Percentiles rank a stretch among this genome's conserved stretches.
Conservation (phyloP, 352 stramenopile species). For the Pythium brassicae region DNA sequence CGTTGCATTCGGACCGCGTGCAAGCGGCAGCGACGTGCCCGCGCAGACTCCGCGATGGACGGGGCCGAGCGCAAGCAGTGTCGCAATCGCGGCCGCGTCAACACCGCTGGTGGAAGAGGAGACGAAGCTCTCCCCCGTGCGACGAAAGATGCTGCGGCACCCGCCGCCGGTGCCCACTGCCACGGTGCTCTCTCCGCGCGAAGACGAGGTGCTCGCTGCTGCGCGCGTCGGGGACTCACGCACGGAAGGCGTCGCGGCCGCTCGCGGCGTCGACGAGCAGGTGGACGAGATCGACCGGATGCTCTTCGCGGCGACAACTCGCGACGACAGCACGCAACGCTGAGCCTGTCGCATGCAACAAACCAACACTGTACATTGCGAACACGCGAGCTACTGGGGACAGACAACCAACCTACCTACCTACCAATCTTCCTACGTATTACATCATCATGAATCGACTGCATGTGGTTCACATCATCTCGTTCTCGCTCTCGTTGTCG, state of each 20-base stretch:
- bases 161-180: conserved; percentile 11
- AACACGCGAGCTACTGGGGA: no score
- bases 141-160: conserved; percentile 41
- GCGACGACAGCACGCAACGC: no score
- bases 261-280: conserved; percentile 4
- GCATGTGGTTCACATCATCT: no score
- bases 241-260: not conserved
- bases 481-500: not conserved
- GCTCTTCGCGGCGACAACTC: conserved; percentile 1
- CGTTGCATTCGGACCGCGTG: not conserved
- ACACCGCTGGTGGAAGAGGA: conserved; percentile 3
- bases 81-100: not conserved
- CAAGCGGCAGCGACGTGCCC: not conserved
- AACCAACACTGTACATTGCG: no score
- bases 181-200: conserved; percentile 31
- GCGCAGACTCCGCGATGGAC: no score
- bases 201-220: conserved; percentile 34
- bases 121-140: conserved; percentile 30
- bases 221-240: not conserved
- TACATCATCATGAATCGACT: no score
- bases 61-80: not conserved
- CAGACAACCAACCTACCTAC: no score
- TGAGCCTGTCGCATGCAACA: no score
- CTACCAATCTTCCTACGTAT: no score
- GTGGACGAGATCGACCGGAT: conserved; percentile 7